Base-by-base conservation (phyloP, 768 basidiomycete species). In the Kwoniella mangroviensis region DNA sequence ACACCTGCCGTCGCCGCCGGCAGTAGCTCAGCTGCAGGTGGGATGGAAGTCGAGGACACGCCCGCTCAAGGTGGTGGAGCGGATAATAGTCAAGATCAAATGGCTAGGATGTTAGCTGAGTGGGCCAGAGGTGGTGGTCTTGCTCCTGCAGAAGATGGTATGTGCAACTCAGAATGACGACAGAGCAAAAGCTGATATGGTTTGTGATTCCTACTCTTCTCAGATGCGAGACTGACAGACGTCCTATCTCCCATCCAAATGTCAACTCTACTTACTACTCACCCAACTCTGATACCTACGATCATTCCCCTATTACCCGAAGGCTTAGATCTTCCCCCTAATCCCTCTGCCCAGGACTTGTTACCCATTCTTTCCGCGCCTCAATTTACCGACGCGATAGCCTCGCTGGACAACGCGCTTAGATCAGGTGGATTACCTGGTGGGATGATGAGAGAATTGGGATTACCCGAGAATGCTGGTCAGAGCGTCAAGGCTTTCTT, bases 381-480 rank as follows among this genome's bases (percentile, higher is more conserved):
- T 0, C 93, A 92, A 75, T 94, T 95, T 84, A 90, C 91, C 69
- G 85, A 88, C 5, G 90, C 92, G 1, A 91, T 94, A 21, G 85
- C 88, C 2, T 91, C 88, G 79, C 87, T 97, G 57, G 94, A 97
- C 79, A 89, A 91, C 77, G 94, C 93, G 6, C 85, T 97, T 65
- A 85, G 90, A 60, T 94, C 91, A 0, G 94, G 94, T 9, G 80
- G 79, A 11, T 83, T 93, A 61, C 84, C 94, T 2, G 90, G 89
- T 6, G 88, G 87, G 0, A 85, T 95, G 21, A 92, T 96, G 67
- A 85, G 89, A 42, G 87, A 89, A 26, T 85, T 97, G 7, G 94
- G 93, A 2, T 84, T 97, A 45, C 92, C 92, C 0, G 92, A 91
- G 77, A 91, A 90, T 75, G 94, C 94, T 9, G 94, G 93, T 0